Evolutionary conservation across 768 basidiomycete genomes (phyloP), one percentile per base, ranked within the genome.

Genomic region (Suillus cothurnatus): DNA sequence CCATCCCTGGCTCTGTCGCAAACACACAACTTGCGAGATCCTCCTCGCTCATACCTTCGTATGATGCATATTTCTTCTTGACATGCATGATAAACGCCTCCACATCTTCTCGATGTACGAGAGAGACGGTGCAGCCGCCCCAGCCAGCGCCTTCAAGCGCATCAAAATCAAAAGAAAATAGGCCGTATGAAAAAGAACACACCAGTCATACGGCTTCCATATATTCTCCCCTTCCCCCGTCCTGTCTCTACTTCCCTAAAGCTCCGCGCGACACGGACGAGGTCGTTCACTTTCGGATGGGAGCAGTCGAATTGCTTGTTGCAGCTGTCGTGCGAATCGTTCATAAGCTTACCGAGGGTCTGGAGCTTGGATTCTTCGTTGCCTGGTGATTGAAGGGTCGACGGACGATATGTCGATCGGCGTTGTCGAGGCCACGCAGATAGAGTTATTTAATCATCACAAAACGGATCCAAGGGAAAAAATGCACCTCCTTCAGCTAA

Each of bases 71-170:
- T 5, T 76, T 78, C n/a, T 78, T 77, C 71, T 81, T 84, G 21
- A 95, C 78, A 68, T 81, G 81, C 66, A 78, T 71, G 53, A 94
- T 88, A 74, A 96, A 95, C 9, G 70, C 66, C 0, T 84, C 81
- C 3, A 92, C 91, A 52, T 85, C 71, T 23, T 79, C 75, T 71
- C 90, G 89, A 8, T 86, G 82, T 19, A 95, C 89, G 23, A 95
- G 83, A 8, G 92, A 93, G 26, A 95, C 90, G 0, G 91, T 91
- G 71, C 93, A 95, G 6, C 94, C 94, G 43, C 95, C 95, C 94
- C 94, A 97, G 4, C 93, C 94, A 0, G 94, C 94, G 34, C 92
- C 91, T 92, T 66, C 36, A 66, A 55, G 11, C 26, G 3, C 23
- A 49, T 65, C 23, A 57, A 57, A 26, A 2, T 12, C 12, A 11